phyloP scores from a whole-genome alignment of 176 grass and related monocot species.

The Triticum timopheevii region DNA sequence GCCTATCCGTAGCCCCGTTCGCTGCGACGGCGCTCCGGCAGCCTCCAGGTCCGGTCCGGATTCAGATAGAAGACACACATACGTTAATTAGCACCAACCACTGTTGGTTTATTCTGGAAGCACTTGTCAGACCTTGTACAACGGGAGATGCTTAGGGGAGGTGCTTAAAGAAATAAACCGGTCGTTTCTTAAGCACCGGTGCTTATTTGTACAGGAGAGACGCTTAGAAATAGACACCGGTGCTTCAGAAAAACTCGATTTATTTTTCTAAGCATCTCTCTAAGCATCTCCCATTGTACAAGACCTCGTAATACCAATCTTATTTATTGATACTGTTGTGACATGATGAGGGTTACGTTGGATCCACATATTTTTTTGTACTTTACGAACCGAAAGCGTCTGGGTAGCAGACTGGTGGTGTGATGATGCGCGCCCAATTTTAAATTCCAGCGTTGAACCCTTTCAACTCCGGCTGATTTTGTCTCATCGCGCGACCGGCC shows the following conservation, averaged over 20 bases:
- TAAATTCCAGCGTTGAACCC: not conserved
- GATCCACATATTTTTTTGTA: not conserved
- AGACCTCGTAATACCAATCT: not conserved
- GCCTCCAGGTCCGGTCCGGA: not conserved
- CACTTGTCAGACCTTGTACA: too few relatives aligned
- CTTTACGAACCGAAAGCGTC: not conserved
- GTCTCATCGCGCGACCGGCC: not conserved
- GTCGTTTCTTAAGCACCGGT: too few relatives aligned
- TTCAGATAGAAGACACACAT: not conserved
- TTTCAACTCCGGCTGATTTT: not conserved
- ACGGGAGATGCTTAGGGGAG: too few relatives aligned
- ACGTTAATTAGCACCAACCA: not conserved
- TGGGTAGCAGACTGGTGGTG: not conserved
- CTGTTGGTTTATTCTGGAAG: not conserved
- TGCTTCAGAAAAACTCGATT: too few relatives aligned
- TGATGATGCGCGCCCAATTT: not conserved
- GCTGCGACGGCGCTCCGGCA: not conserved
- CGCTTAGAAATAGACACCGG: too few relatives aligned
- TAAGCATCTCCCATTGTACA: too few relatives aligned
- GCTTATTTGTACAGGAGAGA: too few relatives aligned
- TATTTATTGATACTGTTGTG: not conserved
- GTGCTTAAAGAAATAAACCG: too few relatives aligned
- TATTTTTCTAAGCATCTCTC: too few relatives aligned
- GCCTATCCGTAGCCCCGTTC: slow-evolving; percentile 46
- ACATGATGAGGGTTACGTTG: not conserved